Evolutionary conservation across 1,284 basidiomycete genomes (phyloP).

Genomic region (Trametes sp.): DNA sequence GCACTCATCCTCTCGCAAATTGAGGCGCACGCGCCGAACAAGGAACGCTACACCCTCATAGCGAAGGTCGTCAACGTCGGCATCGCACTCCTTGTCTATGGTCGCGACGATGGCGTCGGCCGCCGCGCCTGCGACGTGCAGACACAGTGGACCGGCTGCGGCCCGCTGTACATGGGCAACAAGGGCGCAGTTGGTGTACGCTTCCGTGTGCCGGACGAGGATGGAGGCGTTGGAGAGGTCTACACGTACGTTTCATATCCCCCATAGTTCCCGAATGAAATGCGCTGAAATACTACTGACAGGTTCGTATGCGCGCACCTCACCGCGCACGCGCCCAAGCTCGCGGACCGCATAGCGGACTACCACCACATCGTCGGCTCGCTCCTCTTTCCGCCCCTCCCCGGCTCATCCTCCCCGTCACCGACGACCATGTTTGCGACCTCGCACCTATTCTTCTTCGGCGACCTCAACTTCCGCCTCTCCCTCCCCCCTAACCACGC

Average conservation of each 20-base stretch:
- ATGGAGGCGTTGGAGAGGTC: slow-evolving; percentile 70
- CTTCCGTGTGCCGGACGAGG: slow-evolving; percentile 70
- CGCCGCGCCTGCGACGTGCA: slow-evolving; percentile 70
- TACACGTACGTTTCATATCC: slow-evolving; percentile 91
- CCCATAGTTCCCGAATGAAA: too few relatives aligned
- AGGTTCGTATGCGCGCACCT: slow-evolving; percentile 95
- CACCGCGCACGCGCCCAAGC: slow-evolving; percentile 82
- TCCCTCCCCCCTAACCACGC: slow-evolving; percentile 60
- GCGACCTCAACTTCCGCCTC: slow-evolving; percentile 92
- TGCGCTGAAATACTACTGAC: too few relatives aligned
- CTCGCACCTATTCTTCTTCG: slow-evolving; percentile 87
- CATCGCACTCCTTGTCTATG: slow-evolving; percentile 84
- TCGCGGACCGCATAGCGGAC: slow-evolving; percentile 79
- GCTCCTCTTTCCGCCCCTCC: slow-evolving; percentile 77
- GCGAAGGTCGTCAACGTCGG: slow-evolving; percentile 82
- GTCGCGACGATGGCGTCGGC: slow-evolving; percentile 71
- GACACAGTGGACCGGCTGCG: slow-evolving; percentile 79
- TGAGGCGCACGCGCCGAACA: slow-evolving; percentile 69
- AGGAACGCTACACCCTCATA: slow-evolving; percentile 74
- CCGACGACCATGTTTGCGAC: slow-evolving; percentile 78
- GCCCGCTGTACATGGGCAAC: slow-evolving; percentile 88
- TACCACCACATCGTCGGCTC: slow-evolving; percentile 85
- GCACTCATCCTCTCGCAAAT: slow-evolving; percentile 74
- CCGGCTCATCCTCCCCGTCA: slow-evolving; percentile 47
- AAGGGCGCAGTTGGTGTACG: slow-evolving; percentile 94